Base-by-base conservation (phyloP, 1,284 basidiomycete genomes). In the Cyathus olla region DNA sequence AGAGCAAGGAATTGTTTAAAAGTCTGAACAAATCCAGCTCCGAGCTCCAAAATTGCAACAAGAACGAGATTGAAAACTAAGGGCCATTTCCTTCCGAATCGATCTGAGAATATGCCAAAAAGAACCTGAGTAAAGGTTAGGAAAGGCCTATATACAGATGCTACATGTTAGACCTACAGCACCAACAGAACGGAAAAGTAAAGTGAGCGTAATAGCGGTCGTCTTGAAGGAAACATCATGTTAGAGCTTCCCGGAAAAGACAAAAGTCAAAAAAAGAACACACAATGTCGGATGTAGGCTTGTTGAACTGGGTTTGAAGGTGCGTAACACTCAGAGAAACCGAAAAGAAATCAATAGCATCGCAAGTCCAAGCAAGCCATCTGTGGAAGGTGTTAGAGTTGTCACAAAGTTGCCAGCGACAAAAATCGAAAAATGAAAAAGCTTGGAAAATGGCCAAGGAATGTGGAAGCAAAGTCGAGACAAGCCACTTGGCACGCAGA, bases 41-140 rank as follows among this genome's bases (percentile, higher is more conserved):
- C 94, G 19, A 99, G 88, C 67, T 96, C 91, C 60, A 98, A 88
- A 11, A 87, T 77, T n/a, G 86, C 83, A 64, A 95, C 87, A 50
- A 96, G 70, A 19, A 93, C 55, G 53, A 95, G 79, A 75, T 98
- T 98, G 70, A 74, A 68, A 44, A 96, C 89, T 3, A 98, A 82
- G 1, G 96, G 95, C 94, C 95, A 99, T 82, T 96, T 97, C 48
- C 97, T 88, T 3, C 97, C 97, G 74, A 87, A 97, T 10, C 96
- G 87, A 75, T 96, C 95, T 19, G 92, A 93, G 29, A 93, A 70
- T 56, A 95, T 73, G 39, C 92, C 93, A 66, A 98, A 97, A 66
- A 96, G 80, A 61, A 81, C 65, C 81, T 82, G 58, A 10, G 29
- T 15, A 4, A 19, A 19, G 21, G 31, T 35, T 8, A 35, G 31